phyloP scores from a whole-genome alignment of 352 stramenopile genomes.

The Phytopythium sindhum region DNA sequence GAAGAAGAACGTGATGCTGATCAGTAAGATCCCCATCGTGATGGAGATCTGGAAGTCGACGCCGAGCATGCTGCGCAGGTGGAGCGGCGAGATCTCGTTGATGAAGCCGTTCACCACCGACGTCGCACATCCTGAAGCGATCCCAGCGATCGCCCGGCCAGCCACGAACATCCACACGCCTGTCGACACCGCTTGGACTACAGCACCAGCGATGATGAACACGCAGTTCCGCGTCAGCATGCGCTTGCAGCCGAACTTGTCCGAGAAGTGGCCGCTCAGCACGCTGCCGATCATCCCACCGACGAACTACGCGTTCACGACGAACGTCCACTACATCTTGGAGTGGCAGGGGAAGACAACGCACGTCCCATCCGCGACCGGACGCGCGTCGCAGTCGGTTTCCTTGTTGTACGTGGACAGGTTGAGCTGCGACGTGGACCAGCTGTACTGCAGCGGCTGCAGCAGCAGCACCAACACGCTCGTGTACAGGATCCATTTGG shows the following conservation, averaged over 20 bases:
- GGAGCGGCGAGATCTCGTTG: conserved; percentile 37
- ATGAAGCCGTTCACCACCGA: conserved; percentile 30
- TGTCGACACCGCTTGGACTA: conserved; percentile 22
- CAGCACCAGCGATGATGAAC: conserved; percentile 35
- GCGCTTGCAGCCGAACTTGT: conserved; percentile 23
- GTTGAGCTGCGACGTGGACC: conserved; percentile 31
- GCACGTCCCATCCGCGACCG: conserved; percentile 35
- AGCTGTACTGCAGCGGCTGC: conserved; percentile 30
- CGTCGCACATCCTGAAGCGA: conserved; percentile 30
- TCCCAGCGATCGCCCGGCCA: conserved; percentile 33
- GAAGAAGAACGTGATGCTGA: conserved; percentile 44
- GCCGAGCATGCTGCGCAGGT: conserved; percentile 33
- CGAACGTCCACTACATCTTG: conserved; percentile 35
- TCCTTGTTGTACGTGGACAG: conserved; percentile 22
- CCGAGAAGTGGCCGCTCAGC: conserved; percentile 28
- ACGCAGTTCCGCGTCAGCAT: conserved; percentile 20
- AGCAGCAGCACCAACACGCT: conserved; percentile 12
- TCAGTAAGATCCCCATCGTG: conserved; percentile 31
- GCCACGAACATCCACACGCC: conserved; percentile 26
- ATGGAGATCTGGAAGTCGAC: conserved; percentile 30
- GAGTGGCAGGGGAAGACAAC: conserved; percentile 64
- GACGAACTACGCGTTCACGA: conserved; percentile 54
- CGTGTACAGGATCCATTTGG: conserved; percentile 30
- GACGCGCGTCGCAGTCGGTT: conserved; percentile 19
- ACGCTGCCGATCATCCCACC: conserved; percentile 51